Evolutionary conservation across 305 asterid species (phyloP).

Genomic region (Fraxinus xanthoxyloides): DNA sequence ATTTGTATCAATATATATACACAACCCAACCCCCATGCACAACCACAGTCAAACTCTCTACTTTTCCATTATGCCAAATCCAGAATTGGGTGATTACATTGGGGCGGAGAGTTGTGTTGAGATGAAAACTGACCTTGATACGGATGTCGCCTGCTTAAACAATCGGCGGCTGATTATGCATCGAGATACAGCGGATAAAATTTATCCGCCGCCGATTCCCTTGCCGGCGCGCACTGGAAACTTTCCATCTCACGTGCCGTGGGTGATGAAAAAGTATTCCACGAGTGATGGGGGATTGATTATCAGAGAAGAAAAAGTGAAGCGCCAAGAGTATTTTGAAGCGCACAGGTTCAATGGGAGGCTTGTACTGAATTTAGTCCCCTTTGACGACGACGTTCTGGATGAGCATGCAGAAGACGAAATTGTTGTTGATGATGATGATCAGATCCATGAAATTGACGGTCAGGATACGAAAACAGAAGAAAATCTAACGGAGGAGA

Average conservation of each 20-base stretch:
- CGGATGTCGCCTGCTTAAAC: not conserved
- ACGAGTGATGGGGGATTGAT: slow-evolving; percentile 47
- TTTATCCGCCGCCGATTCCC: slow-evolving; percentile 53
- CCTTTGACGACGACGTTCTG: slow-evolving; percentile 19
- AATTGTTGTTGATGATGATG: not conserved
- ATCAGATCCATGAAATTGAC: not conserved
- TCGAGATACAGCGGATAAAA: slow-evolving; percentile 7
- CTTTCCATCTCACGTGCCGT: slow-evolving; percentile 41
- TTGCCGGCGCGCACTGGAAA: slow-evolving; percentile 27
- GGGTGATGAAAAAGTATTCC: slow-evolving; percentile 54
- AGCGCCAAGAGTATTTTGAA: slow-evolving; percentile 51
- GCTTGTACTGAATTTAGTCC: slow-evolving; percentile 50
- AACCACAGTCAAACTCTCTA: not conserved
- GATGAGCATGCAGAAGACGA: not conserved
- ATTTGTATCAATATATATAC: not conserved
- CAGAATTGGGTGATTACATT: slow-evolving; percentile 41
- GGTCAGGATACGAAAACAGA: not conserved
- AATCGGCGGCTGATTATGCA: not conserved
- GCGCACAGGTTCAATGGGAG: slow-evolving; percentile 59
- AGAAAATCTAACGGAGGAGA: not conserved
- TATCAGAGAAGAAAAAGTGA: slow-evolving; percentile 38
- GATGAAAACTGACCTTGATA: slow-evolving; percentile 23
- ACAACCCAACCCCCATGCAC: slow-evolving; percentile 16
- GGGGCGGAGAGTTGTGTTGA: slow-evolving; percentile 55
- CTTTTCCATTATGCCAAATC: slow-evolving; percentile 10